Conservation (phyloP, 148 eudicot species). For the Chenopodium suecicum region DNA sequence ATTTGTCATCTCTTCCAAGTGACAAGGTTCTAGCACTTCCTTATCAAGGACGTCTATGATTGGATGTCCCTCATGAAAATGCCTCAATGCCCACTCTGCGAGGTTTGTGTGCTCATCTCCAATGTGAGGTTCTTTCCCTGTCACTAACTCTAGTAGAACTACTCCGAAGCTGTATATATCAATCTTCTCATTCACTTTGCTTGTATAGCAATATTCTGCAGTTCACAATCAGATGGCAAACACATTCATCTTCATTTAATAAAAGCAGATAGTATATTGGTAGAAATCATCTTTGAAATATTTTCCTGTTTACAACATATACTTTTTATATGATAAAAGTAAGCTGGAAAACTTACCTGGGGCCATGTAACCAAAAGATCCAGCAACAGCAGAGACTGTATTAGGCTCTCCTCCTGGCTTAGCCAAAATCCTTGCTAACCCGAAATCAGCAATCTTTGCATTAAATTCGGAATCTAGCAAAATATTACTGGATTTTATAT, state of each 20-base stretch:
- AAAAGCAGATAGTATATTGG: background rate
- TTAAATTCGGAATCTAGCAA: conserved; percentile 60
- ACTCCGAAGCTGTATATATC: conserved; percentile 88
- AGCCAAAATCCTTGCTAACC: conserved; percentile 49
- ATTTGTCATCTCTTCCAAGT: conserved; percentile 52
- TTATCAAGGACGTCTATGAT: conserved; percentile 43
- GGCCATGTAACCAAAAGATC: conserved; percentile 73
- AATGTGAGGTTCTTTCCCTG: conserved; percentile 63
- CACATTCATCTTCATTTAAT: background rate
- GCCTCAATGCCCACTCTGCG: conserved; percentile 85
- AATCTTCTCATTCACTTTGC: conserved; percentile 71
- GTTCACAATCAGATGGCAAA: background rate
- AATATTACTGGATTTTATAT: conserved; percentile 70
- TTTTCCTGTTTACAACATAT: background rate
- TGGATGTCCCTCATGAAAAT: conserved; percentile 44
- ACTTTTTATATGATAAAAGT: background rate
- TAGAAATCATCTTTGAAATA: background rate
- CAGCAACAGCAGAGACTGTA: conserved; percentile 62
- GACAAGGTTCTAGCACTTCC: conserved; percentile 34
- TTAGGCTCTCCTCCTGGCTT: conserved; percentile 52
- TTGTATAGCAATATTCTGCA: conserved; percentile 65
- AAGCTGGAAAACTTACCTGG: conserved; percentile 39
- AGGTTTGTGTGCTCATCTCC: conserved; percentile 63
- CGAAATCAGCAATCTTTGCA: conserved; percentile 76
- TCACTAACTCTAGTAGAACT: conserved; percentile 71